Base-by-base conservation (phyloP, 176 grass and related monocot genomes). In the Urochloa ruziziensis region DNA sequence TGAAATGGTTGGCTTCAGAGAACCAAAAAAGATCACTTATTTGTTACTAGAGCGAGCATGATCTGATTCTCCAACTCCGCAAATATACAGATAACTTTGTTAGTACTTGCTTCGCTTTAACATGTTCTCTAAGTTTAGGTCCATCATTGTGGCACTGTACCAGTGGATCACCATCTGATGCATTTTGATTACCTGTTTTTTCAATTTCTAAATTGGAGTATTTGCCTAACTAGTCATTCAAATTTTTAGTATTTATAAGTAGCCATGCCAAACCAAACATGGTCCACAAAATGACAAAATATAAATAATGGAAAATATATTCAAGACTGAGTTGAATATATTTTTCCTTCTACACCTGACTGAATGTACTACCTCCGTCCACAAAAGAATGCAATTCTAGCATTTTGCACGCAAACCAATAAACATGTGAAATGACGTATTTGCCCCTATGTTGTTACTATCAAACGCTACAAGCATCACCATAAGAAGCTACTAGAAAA, bases 311-410 rank as follows among this genome's bases (percentile, higher is more conserved):
- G 14, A 1, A 87, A 35, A 46, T 62, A 3, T 67, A 39, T 16
- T 66, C 43, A 24, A 61, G 7, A 34, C 13, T 78, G 23, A 78
- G 7, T 78, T 66, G 59, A 80, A 56, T 64, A 42, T 67, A 9
- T 75, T 90, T 78, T 77, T 19, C 30, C 62, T 40, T 75, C n/a
- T 85, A 7, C 18, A 48, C 7, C 29, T 81, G 65, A 70, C 89
- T 74, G 74, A 91, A 86, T 80, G 82, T n/a, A n/a, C n/a, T n/a
- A n/a, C n/a, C n/a, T n/a, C n/a, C n/a, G n/a, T n/a, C n/a, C n/a
- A n/a, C n/a, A n/a, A n/a, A n/a, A n/a, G n/a, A n/a, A n/a, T n/a
- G n/a, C n/a, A n/a, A n/a, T n/a, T n/a, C n/a, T n/a, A n/a, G n/a
- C n/a, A n/a, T n/a, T n/a, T n/a, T n/a, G n/a, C n/a, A n/a, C n/a